phyloP scores from a whole-genome alignment of 495 filamentous ascomycete genomes.

The Melanomma pulvis-pyrius region DNA sequence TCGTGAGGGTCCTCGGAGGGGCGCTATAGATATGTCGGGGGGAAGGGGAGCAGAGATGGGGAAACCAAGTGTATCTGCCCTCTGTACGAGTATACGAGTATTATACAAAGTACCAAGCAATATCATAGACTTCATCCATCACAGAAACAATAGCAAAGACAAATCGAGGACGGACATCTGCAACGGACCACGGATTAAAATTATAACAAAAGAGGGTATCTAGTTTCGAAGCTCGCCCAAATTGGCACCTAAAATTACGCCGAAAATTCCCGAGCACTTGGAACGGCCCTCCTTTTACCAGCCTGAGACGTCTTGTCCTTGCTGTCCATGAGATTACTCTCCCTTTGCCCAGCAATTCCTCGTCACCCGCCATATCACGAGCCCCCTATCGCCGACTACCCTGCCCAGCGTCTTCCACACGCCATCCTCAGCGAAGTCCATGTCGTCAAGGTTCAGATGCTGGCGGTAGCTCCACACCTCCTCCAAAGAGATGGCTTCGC shows the following conservation, averaged over 20 bases:
- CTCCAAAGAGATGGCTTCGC: slow-evolving; percentile 55
- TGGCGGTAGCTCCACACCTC: slow-evolving; percentile 70
- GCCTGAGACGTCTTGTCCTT: no score
- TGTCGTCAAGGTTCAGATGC: slow-evolving; percentile 89
- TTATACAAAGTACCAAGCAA: no score
- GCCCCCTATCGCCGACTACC: slow-evolving; percentile 77
- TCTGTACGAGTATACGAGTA: not conserved
- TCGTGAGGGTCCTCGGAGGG: slow-evolving; percentile 53
- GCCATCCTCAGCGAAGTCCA: slow-evolving; percentile 87
- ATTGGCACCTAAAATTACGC: not conserved
- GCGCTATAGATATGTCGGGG: slow-evolving; percentile 48
- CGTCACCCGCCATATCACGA: slow-evolving; percentile 75
- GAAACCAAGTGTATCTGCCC: not conserved
- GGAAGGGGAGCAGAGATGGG: not conserved
- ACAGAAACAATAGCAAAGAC: no score
- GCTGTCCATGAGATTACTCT: not conserved
- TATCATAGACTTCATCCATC: not conserved
- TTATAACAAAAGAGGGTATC: slow-evolving; percentile 29
- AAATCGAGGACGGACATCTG: not conserved
- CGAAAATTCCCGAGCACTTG: not conserved
- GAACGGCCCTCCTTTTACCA: not conserved
- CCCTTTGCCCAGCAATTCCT: slow-evolving; percentile 35
- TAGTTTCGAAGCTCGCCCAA: slow-evolving; percentile 7
- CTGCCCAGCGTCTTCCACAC: slow-evolving; percentile 70
- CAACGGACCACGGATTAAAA: not conserved